Base-by-base conservation (phyloP, 257 asterid genomes). In the Mentha longifolia region DNA sequence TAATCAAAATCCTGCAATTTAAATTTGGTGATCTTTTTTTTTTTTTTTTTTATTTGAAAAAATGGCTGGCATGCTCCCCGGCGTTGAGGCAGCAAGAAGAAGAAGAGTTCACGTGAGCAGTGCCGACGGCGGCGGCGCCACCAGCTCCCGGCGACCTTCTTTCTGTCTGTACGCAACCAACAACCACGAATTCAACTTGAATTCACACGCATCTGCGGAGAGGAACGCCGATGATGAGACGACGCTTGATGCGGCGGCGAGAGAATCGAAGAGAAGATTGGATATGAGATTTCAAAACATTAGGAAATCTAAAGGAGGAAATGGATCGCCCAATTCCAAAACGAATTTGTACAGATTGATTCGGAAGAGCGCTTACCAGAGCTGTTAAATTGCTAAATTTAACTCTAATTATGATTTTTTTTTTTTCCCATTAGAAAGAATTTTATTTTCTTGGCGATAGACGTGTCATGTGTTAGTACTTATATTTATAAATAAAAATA, bases 21-120 rank as follows among this genome's bases (percentile, higher is more conserved):
- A 9, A 9, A 49, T 5, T n/a, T 7, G 10, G 25, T 9, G 4
- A 4, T n/a, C n/a, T n/a, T n/a, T n/a, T n/a, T n/a, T n/a, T n/a
- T n/a, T n/a, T n/a, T n/a, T n/a, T n/a, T n/a, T n/a, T 9, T 9
- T 42, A 3, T 42, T 42, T 42, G 14, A 9, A 41, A 57, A 49
- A n/a, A 79, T 83, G 84, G 81, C 87, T 13, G 51, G n/a, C 28
- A 79, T 63, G 82, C 75, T 83, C 7, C 83, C 87, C 35, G 87
- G 87, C 50, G 87, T 83, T 55, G 87, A 83, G 66, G 71, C 79
- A 49, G 87, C 87, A 37, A 76, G 87, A 61, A 83, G 87, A 64
- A 74, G 87, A 68, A 74, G 85, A 52, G 50, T 74, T 54, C 83
- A 67, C 67, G 2, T 19, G 3, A 52, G 16, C 59, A 52, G 15